Conservation (phyloP, 2,329 filamentous ascomycete genomes). For the Sordariomycetes sp. region DNA sequence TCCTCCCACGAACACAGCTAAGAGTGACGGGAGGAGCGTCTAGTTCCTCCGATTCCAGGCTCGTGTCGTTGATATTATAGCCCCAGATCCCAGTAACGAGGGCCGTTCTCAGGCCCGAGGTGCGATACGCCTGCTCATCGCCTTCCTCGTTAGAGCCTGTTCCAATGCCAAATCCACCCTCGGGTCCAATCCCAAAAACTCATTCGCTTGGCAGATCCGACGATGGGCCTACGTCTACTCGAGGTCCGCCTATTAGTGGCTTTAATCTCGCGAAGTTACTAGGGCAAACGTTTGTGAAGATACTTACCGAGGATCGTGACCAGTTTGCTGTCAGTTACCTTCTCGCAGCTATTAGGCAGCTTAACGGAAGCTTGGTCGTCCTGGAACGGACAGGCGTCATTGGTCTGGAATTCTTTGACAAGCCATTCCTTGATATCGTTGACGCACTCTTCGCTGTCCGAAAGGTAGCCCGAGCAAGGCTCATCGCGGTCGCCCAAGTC, state of each 20-base stretch:
- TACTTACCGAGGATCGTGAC: not conserved
- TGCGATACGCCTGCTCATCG: not conserved
- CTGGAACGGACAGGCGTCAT: not conserved
- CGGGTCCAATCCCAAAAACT: not conserved
- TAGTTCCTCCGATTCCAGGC: not conserved
- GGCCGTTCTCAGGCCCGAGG: not conserved
- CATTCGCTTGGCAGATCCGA: not conserved
- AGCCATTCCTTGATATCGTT: not conserved
- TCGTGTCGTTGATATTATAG: not conserved
- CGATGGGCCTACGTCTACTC: not conserved
- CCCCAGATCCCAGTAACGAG: not conserved
- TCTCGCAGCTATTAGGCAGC: not conserved
- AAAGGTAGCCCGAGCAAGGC: not conserved
- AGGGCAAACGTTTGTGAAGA: not conserved
- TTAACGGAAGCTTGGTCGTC: not conserved
- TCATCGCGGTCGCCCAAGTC: not conserved
- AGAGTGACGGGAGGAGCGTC: not conserved
- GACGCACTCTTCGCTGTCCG: not conserved
- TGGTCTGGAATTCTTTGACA: not conserved
- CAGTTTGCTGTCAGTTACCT: not conserved
- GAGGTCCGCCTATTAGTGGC: not conserved
- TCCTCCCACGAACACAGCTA: not conserved
- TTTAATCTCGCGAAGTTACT: not conserved
- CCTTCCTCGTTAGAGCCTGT: not conserved
- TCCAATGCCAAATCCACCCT: not conserved